A percentile compares a stretch with the other conserved stretches of the same genome.
phyloP scores from a whole-genome alignment of 2,329 filamentous ascomycete species.

The Fusarium staphyleae region DNA sequence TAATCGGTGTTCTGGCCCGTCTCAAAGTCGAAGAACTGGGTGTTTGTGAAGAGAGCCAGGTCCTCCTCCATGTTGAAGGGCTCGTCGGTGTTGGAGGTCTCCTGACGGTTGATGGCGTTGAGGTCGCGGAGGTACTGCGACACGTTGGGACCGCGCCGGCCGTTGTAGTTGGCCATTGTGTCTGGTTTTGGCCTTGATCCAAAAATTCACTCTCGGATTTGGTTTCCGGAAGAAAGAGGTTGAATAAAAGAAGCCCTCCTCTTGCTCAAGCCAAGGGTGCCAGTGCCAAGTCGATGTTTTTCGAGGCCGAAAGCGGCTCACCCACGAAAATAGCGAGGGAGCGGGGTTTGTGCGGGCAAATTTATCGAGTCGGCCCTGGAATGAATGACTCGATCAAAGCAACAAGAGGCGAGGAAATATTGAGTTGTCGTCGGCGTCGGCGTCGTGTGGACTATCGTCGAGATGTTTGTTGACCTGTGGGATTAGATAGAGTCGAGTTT shows the following conservation, averaged over 20 bases:
- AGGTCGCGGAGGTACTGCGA: constrained; percentile 88
- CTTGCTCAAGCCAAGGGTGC: constrained; percentile 8
- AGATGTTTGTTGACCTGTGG: constrained; percentile 9
- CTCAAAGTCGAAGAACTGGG: constrained; percentile 82
- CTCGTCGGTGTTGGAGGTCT: constrained; percentile 57
- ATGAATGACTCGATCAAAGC: constrained; percentile 18
- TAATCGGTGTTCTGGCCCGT: constrained; percentile 66
- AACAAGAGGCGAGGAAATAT: constrained; percentile 5
- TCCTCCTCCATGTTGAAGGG: constrained; percentile 73
- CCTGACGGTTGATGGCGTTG: constrained; percentile 75
- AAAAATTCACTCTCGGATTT: constrained; percentile 1
- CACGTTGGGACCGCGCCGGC: constrained; percentile 83
- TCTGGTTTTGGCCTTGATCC: not conserved
- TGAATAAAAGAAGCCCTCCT: constrained; percentile 12
- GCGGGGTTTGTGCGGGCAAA: constrained; percentile 38
- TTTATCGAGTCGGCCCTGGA: constrained; percentile 18
- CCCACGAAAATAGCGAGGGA: constrained; percentile 19
- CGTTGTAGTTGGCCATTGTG: constrained; percentile 75
- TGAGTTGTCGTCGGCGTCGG: constrained; percentile 15
- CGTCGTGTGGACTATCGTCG: constrained; percentile 7
- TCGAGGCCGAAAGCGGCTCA: constrained; percentile 25
- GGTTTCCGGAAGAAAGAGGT: not conserved
- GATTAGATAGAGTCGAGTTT: constrained; percentile 14
- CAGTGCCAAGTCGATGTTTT: constrained; percentile 6
- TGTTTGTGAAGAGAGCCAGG: constrained; percentile 81